Base-by-base conservation (phyloP, 495 filamentous ascomycete genomes). In the Staphylotrichum longicolle region DNA sequence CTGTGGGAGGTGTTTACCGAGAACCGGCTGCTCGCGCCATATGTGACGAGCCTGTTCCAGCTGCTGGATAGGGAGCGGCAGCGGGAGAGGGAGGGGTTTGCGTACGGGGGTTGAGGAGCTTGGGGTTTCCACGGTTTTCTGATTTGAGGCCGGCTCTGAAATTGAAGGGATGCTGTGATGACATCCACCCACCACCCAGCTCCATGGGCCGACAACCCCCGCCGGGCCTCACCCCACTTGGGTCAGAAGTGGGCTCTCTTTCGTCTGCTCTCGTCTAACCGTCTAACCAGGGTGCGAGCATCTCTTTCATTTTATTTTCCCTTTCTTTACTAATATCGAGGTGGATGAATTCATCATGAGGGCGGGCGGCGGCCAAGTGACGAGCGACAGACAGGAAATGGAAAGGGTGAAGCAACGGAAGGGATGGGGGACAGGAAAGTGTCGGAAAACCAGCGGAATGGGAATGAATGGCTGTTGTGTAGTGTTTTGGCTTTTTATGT, bases 1-100 rank as follows among this genome's bases (percentile, higher is more conserved):
- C 65, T 85, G 37, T 80, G 72, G 62, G 81, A 83, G 68, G 74
- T 85, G 6, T 78, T 83, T 67, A 77, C 77, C 7, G 79, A 83
- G 69, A 85, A 85, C 54, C 73, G 71, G 60, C 66, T 77, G 51
- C 66, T 85, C 68, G 77, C 64, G 56, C 64, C 70, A 48, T 63
- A 73, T 34, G 52, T 73, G 34, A 58, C 63, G 15, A 66, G 55
- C 33, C 47, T 75, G 56, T 66, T 72, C 4, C 63, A 70, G 66
- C 34, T 75, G 40, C 46, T 75, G 48, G 65, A 67, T 45, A 61
- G 45, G 50, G 55, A 55, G 54, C 56, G 37, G 51, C 41, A 58
- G 15, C 60, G 45, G 50, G 55, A 55, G 54, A 59, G 37, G 51
- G 47, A 58, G 15, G 46, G 34, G 44, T 56, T 30, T 35, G 47